These are phyloP conservation scores for Gastrodia elata DNA, from an alignment of 106 monocot species.

Conservation along the genomic window DNA sequence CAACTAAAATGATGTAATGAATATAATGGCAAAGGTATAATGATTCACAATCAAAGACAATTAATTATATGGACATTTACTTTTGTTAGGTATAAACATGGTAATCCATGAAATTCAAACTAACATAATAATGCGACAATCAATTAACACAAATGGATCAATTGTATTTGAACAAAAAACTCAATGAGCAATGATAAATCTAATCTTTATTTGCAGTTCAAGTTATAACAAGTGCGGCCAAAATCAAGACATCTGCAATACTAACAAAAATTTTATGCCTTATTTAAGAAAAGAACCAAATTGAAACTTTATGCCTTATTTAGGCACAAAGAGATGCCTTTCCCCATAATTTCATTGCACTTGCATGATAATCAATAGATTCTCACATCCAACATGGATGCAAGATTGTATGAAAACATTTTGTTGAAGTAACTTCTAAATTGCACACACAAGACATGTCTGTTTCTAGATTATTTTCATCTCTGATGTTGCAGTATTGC, in stretches of 20 bases:
- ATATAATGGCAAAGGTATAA: background rate
- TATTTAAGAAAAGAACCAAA: background rate
- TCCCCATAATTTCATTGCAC: background rate
- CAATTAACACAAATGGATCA: background rate
- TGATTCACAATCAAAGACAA: background rate
- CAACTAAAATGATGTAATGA: too few relatives aligned
- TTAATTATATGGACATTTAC: background rate
- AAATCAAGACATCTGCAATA: background rate
- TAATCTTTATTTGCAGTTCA: background rate
- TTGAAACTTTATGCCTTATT: background rate
- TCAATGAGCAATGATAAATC: background rate
- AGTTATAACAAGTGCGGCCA: background rate
- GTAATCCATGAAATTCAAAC: background rate
- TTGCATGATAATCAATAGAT: background rate
- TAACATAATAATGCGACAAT: background rate
- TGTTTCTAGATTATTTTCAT: background rate
- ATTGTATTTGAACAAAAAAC: background rate
- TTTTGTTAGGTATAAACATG: background rate
- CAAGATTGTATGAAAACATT: background rate
- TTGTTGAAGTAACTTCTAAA: background rate
- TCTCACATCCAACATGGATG: background rate
- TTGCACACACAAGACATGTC: background rate
- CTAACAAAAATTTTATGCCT: too few relatives aligned
- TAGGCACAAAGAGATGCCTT: background rate
- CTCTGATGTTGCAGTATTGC: too few relatives aligned